phyloP scores from a whole-genome alignment of 257 asterid species.

The Gentiana straminea region DNA sequence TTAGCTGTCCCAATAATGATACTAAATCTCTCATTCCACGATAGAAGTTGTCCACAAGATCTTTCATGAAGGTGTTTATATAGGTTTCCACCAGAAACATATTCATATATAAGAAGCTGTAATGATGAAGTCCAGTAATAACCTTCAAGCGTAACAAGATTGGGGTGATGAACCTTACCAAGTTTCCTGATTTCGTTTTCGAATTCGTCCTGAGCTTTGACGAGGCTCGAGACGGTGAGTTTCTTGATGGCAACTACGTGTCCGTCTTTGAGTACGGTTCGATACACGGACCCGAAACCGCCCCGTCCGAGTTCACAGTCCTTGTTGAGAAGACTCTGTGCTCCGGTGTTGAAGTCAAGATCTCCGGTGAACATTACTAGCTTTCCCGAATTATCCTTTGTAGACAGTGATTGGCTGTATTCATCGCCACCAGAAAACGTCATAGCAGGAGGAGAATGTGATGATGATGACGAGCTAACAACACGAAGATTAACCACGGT shows the following conservation, averaged over 20 bases:
- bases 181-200: slow-evolving; percentile 48
- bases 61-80: slow-evolving; percentile 52
- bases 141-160: slow-evolving; percentile 51
- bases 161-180: slow-evolving; percentile 38
- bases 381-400: slow-evolving; percentile 71
- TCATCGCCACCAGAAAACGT: slow-evolving; percentile 56
- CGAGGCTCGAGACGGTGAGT: slow-evolving; percentile 60
- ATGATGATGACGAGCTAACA: slow-evolving; percentile 29
- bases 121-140: slow-evolving; percentile 67
- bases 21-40: slow-evolving; percentile 55
- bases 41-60: slow-evolving; percentile 21
- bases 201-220: slow-evolving; percentile 65
- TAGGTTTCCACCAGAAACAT: slow-evolving; percentile 42
- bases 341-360: slow-evolving; percentile 53
- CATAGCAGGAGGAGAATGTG: slow-evolving; percentile 38
- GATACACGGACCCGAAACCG: slow-evolving; percentile 74
- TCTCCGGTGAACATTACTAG: slow-evolving; percentile 84
- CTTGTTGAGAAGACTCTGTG: slow-evolving; percentile 66
- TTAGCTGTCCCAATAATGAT: slow-evolving; percentile 50
- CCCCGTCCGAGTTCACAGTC: slow-evolving; percentile 77
- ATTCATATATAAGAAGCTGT: slow-evolving; percentile 64
- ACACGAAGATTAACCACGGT: slow-evolving; percentile 61
- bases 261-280: slow-evolving; percentile 48
- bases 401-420: slow-evolving; percentile 51
- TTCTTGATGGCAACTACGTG: slow-evolving; percentile 69